These are phyloP conservation scores for Crotalaria pallida DNA, from an alignment of 306 rosid species.

Conservation along the genomic window DNA sequence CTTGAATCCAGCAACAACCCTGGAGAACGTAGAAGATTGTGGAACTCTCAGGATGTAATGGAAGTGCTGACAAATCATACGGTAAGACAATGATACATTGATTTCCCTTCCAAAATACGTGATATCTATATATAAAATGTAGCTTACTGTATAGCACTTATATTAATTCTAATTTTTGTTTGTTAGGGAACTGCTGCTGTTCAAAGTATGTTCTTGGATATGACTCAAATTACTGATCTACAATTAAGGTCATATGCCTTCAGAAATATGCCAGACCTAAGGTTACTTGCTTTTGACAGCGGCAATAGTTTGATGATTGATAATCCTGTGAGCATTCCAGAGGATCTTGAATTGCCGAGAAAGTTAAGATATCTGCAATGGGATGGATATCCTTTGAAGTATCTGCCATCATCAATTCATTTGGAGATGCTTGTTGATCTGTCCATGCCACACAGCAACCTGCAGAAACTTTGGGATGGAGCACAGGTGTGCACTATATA, in stretches of 20 bases:
- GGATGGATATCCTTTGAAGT: background rate
- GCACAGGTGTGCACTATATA: background rate
- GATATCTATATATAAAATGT: background rate
- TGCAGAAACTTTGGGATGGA: background rate
- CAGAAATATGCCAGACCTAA: background rate
- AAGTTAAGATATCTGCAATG: background rate
- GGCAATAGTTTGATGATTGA: background rate
- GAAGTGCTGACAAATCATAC: background rate
- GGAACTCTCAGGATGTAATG: background rate
- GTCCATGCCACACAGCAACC: background rate
- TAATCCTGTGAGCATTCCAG: background rate
- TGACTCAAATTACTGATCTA: background rate
- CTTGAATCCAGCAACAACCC: background rate
- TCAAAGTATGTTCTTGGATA: background rate
- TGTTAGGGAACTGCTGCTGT: background rate
- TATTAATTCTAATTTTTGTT: background rate
- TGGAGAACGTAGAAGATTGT: background rate
- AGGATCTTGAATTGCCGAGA: background rate
- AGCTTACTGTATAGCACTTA: background rate
- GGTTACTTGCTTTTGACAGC: background rate
- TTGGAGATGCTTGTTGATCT: background rate
- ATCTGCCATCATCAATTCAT: background rate
- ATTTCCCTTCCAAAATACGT: too few relatives aligned
- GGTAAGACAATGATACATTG: background rate
- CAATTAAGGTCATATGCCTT: background rate